phyloP scores from a whole-genome alignment of 2,329 filamentous ascomycete species.

The Arthrobotrys sphaeroides region DNA sequence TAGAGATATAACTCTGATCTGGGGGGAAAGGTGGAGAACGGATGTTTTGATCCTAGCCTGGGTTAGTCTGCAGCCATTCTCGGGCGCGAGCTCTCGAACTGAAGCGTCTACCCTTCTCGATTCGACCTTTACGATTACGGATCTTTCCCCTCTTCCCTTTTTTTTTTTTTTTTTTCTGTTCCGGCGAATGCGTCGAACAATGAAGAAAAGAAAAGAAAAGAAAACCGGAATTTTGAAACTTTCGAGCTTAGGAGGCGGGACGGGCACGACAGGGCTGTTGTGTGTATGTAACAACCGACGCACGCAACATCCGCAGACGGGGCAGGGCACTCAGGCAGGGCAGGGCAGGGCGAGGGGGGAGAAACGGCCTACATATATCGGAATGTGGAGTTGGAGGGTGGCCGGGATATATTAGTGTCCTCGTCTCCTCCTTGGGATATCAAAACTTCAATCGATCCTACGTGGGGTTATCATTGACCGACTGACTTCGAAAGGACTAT shows the following conservation, averaged over 20 bases:
- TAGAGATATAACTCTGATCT: constrained; percentile 30
- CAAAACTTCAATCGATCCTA: background rate
- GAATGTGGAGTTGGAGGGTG: constrained; percentile 38
- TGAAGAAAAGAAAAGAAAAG: constrained; percentile 11
- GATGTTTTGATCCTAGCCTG: constrained; percentile 18
- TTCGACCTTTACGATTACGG: constrained; percentile 3
- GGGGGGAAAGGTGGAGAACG: constrained; percentile 30
- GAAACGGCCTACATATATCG: constrained; percentile 3
- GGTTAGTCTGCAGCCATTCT: constrained; percentile 18
- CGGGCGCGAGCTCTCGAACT: constrained; percentile 17
- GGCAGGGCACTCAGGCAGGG: constrained; percentile 18
- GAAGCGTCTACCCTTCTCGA: constrained; percentile 23
- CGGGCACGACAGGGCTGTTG: constrained; percentile 23
- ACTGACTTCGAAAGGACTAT: background rate
- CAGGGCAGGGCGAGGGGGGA: background rate
- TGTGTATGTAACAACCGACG: constrained; percentile 44
- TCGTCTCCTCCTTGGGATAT: constrained; percentile 1
- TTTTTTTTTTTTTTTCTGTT: background rate
- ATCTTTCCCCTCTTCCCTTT: background rate
- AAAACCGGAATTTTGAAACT: constrained; percentile 1
- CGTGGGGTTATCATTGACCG: constrained; percentile 23
- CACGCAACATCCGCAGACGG: constrained; percentile 35
- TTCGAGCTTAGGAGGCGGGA: constrained; percentile 14
- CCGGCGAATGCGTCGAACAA: background rate
- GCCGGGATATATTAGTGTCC: constrained; percentile 36